Evolutionary conservation across 495 filamentous ascomycete genomes (phyloP), one percentile per base, ranked within the genome.

Genomic region (Endocarpon pusillum): DNA sequence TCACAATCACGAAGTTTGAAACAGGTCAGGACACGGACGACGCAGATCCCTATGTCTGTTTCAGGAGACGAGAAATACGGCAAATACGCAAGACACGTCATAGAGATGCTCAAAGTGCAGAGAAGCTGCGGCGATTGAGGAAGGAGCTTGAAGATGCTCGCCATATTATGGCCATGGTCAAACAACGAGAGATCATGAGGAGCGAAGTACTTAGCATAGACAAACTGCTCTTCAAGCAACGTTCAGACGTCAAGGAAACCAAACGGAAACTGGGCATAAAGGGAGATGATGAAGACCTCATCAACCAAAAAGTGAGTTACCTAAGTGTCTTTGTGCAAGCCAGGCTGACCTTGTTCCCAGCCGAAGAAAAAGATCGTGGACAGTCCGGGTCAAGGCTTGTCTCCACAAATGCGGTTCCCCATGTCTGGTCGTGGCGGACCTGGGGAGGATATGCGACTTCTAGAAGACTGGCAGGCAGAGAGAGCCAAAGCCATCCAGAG

Each of bases 21-120:
- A 85, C 73, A 25, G 78, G 83, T 31, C 75, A 78, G 49, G 89
- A 96, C 35, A 92, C 78, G 29, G 89, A 97, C 53, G 89, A 97
- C 44, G 69, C 78, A 42, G 89, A 97, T 57, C 91, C 89, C 35
- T 97, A 91, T 52, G 86, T 97, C 51, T 97, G 89, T 60, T 97
- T 97, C 69, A 76, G 89, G 40, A 79, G 91, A 35, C 81, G 91
- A 28, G 89, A 97, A 53, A 81, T 92, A 21, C 81, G 89, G 25
- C 82, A 89, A 53, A 82, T 82, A 32, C 77, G 89, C 43, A 96
- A 94, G 59, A 97, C 89, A 21, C 75, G 89, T 47, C 80, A 83
- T 30, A 69, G 89, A 46, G 91, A 96, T 63, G 80, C 81, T 12
- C 86, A 93, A 48, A 86, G 82, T 43, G 80, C 77, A 34, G 89